phyloP scores from a whole-genome alignment of 2,329 filamentous ascomycete species.

The Aspergillus versicolor region DNA sequence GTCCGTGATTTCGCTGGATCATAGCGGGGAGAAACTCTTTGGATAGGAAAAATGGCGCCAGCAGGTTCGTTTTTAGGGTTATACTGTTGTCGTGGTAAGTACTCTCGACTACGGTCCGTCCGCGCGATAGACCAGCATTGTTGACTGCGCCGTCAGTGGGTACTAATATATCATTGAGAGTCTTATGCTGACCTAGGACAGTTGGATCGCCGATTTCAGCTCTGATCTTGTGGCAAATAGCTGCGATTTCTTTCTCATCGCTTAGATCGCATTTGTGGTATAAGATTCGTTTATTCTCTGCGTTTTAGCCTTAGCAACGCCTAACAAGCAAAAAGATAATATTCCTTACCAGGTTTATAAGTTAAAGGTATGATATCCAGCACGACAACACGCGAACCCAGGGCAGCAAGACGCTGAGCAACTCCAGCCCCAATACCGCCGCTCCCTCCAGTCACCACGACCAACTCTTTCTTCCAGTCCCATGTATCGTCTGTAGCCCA shows the following conservation, averaged over 20 bases:
- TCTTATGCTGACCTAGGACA: slow-evolving; percentile 1
- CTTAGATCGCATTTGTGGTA: slow-evolving; percentile 43
- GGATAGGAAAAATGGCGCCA: slow-evolving; percentile 21
- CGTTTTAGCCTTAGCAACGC: too few relatives aligned
- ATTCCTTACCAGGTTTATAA: slow-evolving; percentile 14
- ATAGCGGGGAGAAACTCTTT: slow-evolving; percentile 25
- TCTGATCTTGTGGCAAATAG: slow-evolving; percentile 30
- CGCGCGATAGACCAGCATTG: slow-evolving; percentile 22
- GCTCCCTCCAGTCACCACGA: slow-evolving; percentile 47
- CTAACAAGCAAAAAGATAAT: background rate
- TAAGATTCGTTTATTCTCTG: background rate
- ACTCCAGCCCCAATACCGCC: slow-evolving; percentile 45
- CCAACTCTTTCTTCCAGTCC: slow-evolving; percentile 45
- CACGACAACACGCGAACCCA: slow-evolving; percentile 34
- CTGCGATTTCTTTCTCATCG: slow-evolving; percentile 28
- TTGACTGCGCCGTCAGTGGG: slow-evolving; percentile 8
- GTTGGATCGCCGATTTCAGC: slow-evolving; percentile 39
- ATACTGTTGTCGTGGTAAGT: slow-evolving; percentile 20
- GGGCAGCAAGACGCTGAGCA: slow-evolving; percentile 29
- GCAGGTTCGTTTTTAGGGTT: slow-evolving; percentile 22
- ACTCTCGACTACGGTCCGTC: slow-evolving; percentile 11
- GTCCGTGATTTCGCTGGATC: slow-evolving; percentile 24
- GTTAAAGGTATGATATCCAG: slow-evolving; percentile 34
- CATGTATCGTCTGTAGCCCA: slow-evolving; percentile 25
- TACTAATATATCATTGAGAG: too few relatives aligned